Evolutionary conservation across 2,329 filamentous ascomycete genomes (phyloP), one percentile per base, ranked within the genome.

Genomic region (Diaporthe sp.): DNA sequence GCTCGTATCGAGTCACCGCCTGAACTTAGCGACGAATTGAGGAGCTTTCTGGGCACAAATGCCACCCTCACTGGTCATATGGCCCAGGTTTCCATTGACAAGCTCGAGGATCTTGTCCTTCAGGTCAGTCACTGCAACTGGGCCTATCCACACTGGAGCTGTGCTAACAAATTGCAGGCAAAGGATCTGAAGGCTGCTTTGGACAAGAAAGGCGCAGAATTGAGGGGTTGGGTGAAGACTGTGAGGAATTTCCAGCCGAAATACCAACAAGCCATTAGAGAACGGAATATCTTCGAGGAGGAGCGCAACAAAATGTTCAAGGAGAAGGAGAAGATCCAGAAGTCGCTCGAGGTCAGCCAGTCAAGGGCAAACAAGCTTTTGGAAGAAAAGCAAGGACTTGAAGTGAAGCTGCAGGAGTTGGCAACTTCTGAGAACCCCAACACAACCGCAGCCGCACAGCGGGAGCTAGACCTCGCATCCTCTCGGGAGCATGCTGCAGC

Each of bases 251-350:
- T 90, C 5, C 86, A 90, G 67, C 80, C 82, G 10, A 85, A 84
- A 57, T 87, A 87, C 74, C 86, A 88, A 77, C 83, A 83, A 19
- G 88, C 90, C 3, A 80, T 91, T 7, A 82, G 86, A 73, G 89
- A 92, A 30, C 87, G 89, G 45, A 84, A 83, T 45, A 78, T 78
- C 7, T 88, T 87, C 54, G 85, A 90, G 77, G 83, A 81, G 28
- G 84, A 90, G 42, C 85, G 85, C 67, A 81, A 84, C 52, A 79
- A 77, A 6, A 83, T 83, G 3, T 75, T 79, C 42, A 79, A 82
- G 42, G 84, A 87, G 57, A 81, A 84, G 0, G 83, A 83, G 1
- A 77, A 79, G 6, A 69, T 81, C 2, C 77, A 83, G 57, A 82
- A 81, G 50, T 82, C 86, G 61, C 80, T 84, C 1, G 84, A 85